Evolutionary conservation across 1,284 basidiomycete genomes (phyloP), one percentile per base, ranked within the genome.

Genomic region (Cutaneotrichosporon spelunceum): DNA sequence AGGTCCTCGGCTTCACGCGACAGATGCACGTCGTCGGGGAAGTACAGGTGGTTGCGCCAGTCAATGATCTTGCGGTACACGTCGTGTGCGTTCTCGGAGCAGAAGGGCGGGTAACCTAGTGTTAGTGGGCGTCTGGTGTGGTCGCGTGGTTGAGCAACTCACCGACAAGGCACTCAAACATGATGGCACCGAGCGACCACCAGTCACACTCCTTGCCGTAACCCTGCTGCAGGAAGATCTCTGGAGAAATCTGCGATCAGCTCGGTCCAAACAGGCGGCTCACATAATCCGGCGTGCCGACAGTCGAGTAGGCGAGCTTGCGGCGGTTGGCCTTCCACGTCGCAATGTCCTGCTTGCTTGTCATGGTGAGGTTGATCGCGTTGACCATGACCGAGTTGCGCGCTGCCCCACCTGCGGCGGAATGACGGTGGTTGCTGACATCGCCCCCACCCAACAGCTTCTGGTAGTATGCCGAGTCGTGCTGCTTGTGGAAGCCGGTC

Each of bases 311-410:
- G 2, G 95, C 95, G 64, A 99, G 82, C 81, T 97, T 99, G 76
- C 95, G 84, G 66, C 95, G 85, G 80, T 99, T 99, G 5, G 95
- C 94, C 79, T 99, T 99, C 95, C 95, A 99, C 2, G 95, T 99
- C 23, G 93, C 91, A 70, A 97, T 97, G 80, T 93, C 90, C 73
- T 96, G 91, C 73, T 86, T 87, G 72, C 87, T 87, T 57, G 90
- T 91, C 87, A 96, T 95, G 0, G 93, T 95, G 62, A 97, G 82
- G 74, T 96, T 91, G 75, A 97, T 96, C 10, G 91, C 86, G 78
- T 95, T 95, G 63, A 97, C 90, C 83, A 93, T 93, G 55, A 97
- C 93, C 67, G 90, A 93, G 75, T 97, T 97, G 60, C 93, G 84
- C 39, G 88, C 75, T 29, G 68, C 70, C 11, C 62, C 64, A 10